A percentile compares a stretch with the other conserved stretches of the same genome.
These are phyloP conservation scores for Graphilbum sp. DNA, from an alignment of 2,329 filamentous ascomycete genomes.

Conservation along the genomic window DNA sequence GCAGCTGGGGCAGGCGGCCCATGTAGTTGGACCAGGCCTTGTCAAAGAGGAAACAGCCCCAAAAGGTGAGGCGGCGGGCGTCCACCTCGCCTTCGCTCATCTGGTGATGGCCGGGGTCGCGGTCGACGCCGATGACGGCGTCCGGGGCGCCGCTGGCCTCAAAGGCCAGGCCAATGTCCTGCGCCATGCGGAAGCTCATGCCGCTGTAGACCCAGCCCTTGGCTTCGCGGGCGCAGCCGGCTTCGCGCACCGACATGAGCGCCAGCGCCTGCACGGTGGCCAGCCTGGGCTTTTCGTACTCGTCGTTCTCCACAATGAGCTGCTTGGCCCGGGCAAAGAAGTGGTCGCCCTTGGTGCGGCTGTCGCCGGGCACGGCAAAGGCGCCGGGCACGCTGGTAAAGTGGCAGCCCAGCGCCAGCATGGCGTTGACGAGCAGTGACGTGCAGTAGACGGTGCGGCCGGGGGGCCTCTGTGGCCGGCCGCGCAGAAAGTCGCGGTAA, in stretches of 20 bases:
- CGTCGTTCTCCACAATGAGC: slow-evolving; percentile 76
- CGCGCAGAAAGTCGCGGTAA: slow-evolving; percentile 66
- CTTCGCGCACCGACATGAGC: slow-evolving; percentile 91
- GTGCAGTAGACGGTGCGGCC: slow-evolving; percentile 65
- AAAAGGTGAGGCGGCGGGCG: slow-evolving; percentile 80
- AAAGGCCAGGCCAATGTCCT: slow-evolving; percentile 81
- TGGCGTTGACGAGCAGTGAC: slow-evolving; percentile 77
- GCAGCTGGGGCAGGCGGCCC: slow-evolving; percentile 75
- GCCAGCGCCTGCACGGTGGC: slow-evolving; percentile 88
- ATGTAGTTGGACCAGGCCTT: slow-evolving; percentile 99
- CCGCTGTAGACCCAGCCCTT: slow-evolving; percentile 98
- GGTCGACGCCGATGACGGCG: slow-evolving; percentile 33
- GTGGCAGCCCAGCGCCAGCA: slow-evolving; percentile 84
- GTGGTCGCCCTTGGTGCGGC: slow-evolving; percentile 79
- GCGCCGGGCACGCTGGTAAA: slow-evolving; percentile 68
- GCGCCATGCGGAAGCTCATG: slow-evolving; percentile 96
- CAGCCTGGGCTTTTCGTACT: slow-evolving; percentile 76
- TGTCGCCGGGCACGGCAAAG: slow-evolving; percentile 54
- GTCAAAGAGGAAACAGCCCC: slow-evolving; percentile 97
- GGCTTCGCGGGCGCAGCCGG: slow-evolving; percentile 81
- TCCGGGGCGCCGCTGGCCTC: slow-evolving; percentile 42
- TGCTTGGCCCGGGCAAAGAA: slow-evolving; percentile 92
- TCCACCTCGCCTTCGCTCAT: slow-evolving; percentile 73
- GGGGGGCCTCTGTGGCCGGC: slow-evolving; percentile 36
- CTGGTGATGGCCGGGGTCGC: slow-evolving; percentile 23